These are phyloP conservation scores for Citrus medica DNA, from an alignment of 345 rosid species.

Conservation along the genomic window DNA sequence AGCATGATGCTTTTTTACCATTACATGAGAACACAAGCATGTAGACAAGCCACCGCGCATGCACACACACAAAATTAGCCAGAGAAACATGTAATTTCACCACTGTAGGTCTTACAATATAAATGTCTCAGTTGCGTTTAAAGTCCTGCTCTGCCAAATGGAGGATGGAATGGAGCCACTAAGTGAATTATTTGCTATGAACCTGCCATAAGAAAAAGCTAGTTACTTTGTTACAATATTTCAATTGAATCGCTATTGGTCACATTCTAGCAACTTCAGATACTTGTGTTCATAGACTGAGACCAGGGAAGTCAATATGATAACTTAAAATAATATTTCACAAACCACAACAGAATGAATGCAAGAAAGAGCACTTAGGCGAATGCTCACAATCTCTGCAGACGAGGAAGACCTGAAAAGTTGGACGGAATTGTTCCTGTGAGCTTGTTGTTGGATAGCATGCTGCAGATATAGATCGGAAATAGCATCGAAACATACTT, in stretches of 20 bases:
- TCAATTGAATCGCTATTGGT: background rate
- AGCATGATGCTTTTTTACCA: background rate
- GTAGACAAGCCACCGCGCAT: background rate
- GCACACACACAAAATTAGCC: background rate
- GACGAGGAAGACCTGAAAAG: conserved; percentile 61
- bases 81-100: background rate
- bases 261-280: background rate
- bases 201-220: conserved; percentile 48
- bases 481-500: background rate
- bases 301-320: background rate
- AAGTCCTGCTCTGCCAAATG: conserved; percentile 66
- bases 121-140: conserved; percentile 49
- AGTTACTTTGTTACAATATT: background rate
- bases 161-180: conserved; percentile 62
- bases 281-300: background rate
- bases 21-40: background rate
- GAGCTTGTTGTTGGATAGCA: conserved; percentile 66
- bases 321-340: background rate
- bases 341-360: background rate
- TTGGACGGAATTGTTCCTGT: conserved; percentile 67
- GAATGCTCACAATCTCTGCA: conserved; percentile 69
- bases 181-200: conserved; percentile 71
- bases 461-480: conserved; percentile 44
- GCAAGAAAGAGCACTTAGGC: conserved; percentile 8
- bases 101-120: conserved; percentile 52